Conservation (phyloP, 805 yeast genomes). For the Wilhelminamyces savonicus region DNA sequence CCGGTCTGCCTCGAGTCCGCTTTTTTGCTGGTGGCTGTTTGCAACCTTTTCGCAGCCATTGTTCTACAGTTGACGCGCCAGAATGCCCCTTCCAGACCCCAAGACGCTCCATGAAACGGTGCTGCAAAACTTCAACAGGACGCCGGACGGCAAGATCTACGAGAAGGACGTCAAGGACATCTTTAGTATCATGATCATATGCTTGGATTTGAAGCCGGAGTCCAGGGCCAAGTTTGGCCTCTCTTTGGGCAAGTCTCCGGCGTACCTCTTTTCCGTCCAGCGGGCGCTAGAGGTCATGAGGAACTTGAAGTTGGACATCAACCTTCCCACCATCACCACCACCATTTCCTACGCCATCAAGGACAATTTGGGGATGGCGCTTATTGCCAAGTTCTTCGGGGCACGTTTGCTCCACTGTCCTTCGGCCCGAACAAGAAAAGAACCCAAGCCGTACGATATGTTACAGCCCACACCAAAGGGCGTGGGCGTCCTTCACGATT, state of each 20-base stretch:
- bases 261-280: slow-evolving; percentile 47
- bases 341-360: slow-evolving; percentile 50
- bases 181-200: slow-evolving; percentile 43
- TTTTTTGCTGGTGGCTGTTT: no score
- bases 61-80: no score
- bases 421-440: slow-evolving; percentile 56
- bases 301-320: slow-evolving; percentile 41
- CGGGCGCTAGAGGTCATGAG: slow-evolving; percentile 51
- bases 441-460: slow-evolving; percentile 34
- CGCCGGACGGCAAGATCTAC: slow-evolving; percentile 48
- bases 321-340: slow-evolving; percentile 45
- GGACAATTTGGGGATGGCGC: slow-evolving; percentile 39
- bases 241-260: slow-evolving; percentile 24
- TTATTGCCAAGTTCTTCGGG: slow-evolving; percentile 47
- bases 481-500: slow-evolving; percentile 58
- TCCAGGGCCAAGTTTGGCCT: slow-evolving; percentile 11
- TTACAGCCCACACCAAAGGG: slow-evolving; percentile 94
- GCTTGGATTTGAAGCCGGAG: slow-evolving; percentile 24
- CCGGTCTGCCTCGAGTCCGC: no score
- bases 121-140: slow-evolving; percentile 39
- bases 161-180: slow-evolving; percentile 55
- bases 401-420: slow-evolving; percentile 72
- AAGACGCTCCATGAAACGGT: slow-evolving; percentile 35
- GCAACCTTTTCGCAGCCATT: no score
- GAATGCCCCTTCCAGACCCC: no score